A percentile compares a stretch with the other conserved stretches of the same genome.
phyloP scores from a whole-genome alignment of 352 stramenopile genomes.

The Pythium oligandrum region DNA sequence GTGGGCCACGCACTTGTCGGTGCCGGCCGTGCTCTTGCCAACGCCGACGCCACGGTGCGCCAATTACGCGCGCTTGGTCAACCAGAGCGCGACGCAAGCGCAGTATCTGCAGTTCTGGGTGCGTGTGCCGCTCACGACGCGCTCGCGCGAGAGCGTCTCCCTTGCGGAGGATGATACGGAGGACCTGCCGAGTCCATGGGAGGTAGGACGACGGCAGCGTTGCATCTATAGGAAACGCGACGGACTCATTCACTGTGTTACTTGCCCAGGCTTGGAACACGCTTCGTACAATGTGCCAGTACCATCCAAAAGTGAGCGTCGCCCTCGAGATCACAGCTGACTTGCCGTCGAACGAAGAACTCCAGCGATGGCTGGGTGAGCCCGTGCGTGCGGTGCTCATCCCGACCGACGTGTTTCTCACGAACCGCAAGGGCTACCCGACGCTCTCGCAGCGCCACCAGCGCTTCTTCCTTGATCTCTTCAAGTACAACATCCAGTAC shows the following conservation, averaged over 20 bases:
- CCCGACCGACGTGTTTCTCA: conserved; percentile 91
- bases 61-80: conserved; percentile 87
- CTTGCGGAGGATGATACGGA: conserved; percentile 28
- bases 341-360: conserved; percentile 49
- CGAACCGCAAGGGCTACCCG: conserved; percentile 95
- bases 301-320: conserved; percentile 75
- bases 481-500: conserved; percentile 83
- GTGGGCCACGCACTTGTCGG: conserved; percentile 94
- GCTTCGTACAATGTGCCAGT: conserved; percentile 81
- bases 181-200: conserved; percentile 35
- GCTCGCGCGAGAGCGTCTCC: conserved; percentile 6
- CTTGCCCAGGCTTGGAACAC: conserved; percentile 56
- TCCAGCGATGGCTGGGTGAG: conserved; percentile 86
- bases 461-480: conserved; percentile 61
- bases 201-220: no score
- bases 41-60: conserved; percentile 39
- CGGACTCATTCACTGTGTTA: no score
- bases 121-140: conserved; percentile 60
- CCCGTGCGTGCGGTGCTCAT: conserved; percentile 87
- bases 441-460: conserved; percentile 93
- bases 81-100: conserved; percentile 66
- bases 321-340: conserved; percentile 85
- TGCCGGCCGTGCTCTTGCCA: conserved; percentile 93
- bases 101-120: conserved; percentile 90
- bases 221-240: no score